Evolutionary conservation across 805 yeast genomes (phyloP).

Genomic region (Pichia cabralensis): DNA sequence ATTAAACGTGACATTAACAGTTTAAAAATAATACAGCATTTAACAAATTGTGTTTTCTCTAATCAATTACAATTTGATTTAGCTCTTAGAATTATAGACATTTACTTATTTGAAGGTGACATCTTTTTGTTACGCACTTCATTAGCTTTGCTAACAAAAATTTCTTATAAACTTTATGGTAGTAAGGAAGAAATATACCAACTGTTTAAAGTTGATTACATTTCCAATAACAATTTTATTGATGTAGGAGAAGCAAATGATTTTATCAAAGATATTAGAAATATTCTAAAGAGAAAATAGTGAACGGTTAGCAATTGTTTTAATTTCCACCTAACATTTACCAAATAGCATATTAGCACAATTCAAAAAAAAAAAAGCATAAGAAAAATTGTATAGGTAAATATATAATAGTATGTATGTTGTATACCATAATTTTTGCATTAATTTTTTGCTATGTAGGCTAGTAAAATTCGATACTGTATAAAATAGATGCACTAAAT

Average conservation of each 20-base stretch:
- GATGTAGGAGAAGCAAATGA: conserved; percentile 43
- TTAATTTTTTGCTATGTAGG: no score
- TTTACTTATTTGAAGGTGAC: conserved; percentile 54
- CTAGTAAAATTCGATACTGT: no score
- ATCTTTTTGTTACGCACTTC: conserved; percentile 41
- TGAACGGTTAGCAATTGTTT: no score
- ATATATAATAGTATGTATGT: no score
- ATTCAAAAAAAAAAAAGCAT: no score
- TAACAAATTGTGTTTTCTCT: conserved; percentile 37
- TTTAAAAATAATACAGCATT: conserved; percentile 31
- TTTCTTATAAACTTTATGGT: conserved; percentile 45
- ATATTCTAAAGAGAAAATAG: conserved; percentile 29
- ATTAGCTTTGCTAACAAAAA: conserved; percentile 40
- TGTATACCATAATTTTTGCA: no score
- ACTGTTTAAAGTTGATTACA: conserved; percentile 26
- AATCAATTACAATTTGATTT: conserved; percentile 36
- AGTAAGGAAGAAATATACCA: conserved; percentile 34
- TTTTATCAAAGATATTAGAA: conserved; percentile 34
- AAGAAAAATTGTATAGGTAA: no score
- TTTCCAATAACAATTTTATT: no score
- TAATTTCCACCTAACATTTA: no score
- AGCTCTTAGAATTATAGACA: conserved; percentile 42
- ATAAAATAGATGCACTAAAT: no score
- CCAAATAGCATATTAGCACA: no score
- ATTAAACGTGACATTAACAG: conserved; percentile 31